Evolutionary conservation across 2,329 filamentous ascomycete genomes (phyloP).

Genomic region (Ophiostoma angusticollis): DNA sequence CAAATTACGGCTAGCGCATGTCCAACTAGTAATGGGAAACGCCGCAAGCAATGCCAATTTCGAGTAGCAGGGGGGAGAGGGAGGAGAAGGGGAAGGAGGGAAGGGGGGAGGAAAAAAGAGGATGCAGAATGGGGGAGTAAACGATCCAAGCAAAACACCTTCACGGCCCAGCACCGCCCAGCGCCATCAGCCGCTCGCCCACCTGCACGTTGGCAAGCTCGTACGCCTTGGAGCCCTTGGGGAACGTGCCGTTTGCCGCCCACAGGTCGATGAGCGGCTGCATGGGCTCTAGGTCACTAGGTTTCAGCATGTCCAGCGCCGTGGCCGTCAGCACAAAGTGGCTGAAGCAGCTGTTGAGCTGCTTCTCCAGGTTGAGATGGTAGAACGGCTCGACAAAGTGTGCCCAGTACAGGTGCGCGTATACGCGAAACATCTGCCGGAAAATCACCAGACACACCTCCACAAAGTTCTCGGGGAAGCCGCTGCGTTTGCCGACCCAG

Average conservation of each 20-base stretch:
- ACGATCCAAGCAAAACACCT: no score
- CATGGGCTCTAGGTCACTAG: constrained; percentile 90
- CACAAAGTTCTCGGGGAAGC: constrained; percentile 83
- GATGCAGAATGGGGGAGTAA: no score
- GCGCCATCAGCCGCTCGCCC: constrained; percentile 44
- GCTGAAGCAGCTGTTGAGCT: constrained; percentile 77
- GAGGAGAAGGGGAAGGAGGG: no score
- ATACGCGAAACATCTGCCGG: constrained; percentile 97
- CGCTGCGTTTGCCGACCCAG: constrained; percentile 78
- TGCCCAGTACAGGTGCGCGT: constrained; percentile 94
- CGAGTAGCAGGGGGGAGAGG: no score
- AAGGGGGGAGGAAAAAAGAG: no score
- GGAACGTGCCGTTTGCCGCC: constrained; percentile 79
- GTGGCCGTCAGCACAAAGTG: constrained; percentile 74
- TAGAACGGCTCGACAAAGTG: constrained; percentile 81
- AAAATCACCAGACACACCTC: constrained; percentile 88
- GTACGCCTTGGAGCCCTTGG: constrained; percentile 57
- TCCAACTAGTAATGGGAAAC: no score
- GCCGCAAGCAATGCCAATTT: no score
- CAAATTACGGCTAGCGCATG: no score
- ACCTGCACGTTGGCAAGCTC: constrained; percentile 50
- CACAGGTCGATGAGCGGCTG: constrained; percentile 86
- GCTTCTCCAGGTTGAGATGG: constrained; percentile 67
- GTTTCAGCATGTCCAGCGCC: constrained; percentile 70
- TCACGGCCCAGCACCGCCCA: no score